Percentiles rank a stretch among this genome's conserved stretches.
Conservation (phyloP, 2,329 filamentous ascomycete species). For the Leptographium wingfieldii region DNA sequence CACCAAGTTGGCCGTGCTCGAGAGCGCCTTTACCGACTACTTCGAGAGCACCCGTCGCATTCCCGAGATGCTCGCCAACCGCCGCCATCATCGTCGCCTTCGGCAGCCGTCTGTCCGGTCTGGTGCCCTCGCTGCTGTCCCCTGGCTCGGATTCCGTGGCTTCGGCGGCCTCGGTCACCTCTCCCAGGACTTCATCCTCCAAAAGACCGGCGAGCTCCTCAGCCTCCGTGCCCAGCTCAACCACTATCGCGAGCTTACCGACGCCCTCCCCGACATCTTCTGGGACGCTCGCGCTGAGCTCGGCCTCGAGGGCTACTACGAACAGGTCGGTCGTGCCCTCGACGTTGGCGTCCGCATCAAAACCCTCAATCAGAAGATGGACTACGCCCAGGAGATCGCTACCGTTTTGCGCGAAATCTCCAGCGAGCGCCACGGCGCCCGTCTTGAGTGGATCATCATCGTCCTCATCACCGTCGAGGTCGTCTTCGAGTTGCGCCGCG, state of each 20-base stretch:
- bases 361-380: constrained; percentile 90
- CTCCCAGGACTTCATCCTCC: constrained; percentile 69
- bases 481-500: constrained; percentile 65
- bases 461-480: constrained; percentile 87
- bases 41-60: constrained; percentile 79
- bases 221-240: constrained; percentile 86
- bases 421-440: constrained; percentile 78
- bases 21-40: constrained; percentile 69
- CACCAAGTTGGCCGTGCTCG: constrained; percentile 86
- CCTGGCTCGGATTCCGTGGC: neutral
- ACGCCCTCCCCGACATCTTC: constrained; percentile 89
- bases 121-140: constrained; percentile 18
- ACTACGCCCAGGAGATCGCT: constrained; percentile 93
- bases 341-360: constrained; percentile 88
- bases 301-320: constrained; percentile 87
- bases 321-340: constrained; percentile 77
- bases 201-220: constrained; percentile 86
- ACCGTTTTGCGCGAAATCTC: constrained; percentile 76
- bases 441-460: constrained; percentile 94
- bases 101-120: neutral
- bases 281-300: constrained; percentile 89
- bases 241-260: constrained; percentile 91
- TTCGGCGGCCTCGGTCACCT: constrained; percentile 32
- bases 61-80: constrained; percentile 61
- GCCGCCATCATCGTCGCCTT: constrained; percentile 13